Base-by-base conservation (phyloP, 768 basidiomycete genomes). In the Boletus reticuloceps region DNA sequence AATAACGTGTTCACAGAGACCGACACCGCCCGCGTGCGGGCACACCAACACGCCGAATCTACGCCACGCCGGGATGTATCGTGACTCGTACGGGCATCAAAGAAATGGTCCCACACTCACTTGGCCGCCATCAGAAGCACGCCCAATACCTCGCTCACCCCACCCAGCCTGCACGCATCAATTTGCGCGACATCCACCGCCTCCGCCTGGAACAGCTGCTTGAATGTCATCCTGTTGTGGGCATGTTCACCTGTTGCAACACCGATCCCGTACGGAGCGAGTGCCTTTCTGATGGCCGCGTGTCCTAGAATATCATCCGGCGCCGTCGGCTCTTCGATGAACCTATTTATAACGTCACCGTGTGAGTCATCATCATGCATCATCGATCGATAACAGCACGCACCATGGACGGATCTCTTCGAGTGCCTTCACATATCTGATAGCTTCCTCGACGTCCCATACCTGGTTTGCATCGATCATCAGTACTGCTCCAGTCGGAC, bases 381-480 rank as follows among this genome's bases (percentile, higher is more conserved):
- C 55, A 50, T 46, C 61, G 29, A 1, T 17, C 31, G 14, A 10
- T 16, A 6, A 25, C 38, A 32, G 29, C 47, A 42, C 49, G 19
- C 34, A 50, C 63, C 63, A 59, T 51, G 55, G 58, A 20, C 86
- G 90, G 67, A 92, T 83, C 49, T 83, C 84, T 60, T 81, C 77
- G 36, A 97, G 77, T 32, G 82, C 79, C 56, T 82, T 83, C 54
- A 94, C 91, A 70, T 94, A 94, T 44, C 91, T 87, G 60, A 96
- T 88, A 10, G 94, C 93, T 69, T 92, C 82, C 22, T 85, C 77
- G 8, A 97, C 94, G 61, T 95, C 94, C 89, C 90, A 93, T 12
- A 94, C 90, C 72, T 95, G 93, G 74, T 97, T 96, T 31, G 92
- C 89, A 69, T 98, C 94, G 59, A 96, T 90, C 94, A 97, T 96